Evolutionary conservation across 2,329 filamentous ascomycete species (phyloP).

Genomic region (Acephala macrosclerotiorum): DNA sequence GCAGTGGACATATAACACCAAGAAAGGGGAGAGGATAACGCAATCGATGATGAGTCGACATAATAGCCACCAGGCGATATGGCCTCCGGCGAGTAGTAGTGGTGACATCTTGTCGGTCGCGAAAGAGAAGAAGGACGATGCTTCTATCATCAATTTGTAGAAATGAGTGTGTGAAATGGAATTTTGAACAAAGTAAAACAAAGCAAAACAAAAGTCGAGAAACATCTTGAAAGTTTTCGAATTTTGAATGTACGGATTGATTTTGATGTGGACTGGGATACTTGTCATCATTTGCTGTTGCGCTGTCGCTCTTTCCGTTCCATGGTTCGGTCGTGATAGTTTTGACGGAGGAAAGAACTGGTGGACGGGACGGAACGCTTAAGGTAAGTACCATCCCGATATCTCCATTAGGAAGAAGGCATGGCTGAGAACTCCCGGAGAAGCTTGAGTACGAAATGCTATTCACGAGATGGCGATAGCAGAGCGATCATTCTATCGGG

Average conservation of each 20-base stretch:
- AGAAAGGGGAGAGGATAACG: neutral
- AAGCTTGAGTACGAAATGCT: too few species aligned
- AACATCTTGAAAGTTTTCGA: neutral
- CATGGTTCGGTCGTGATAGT: neutral
- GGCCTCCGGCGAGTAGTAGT: neutral
- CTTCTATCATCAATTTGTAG: too few species aligned
- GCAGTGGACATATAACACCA: neutral
- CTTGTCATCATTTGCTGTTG: neutral
- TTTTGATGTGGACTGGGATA: neutral
- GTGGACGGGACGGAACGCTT: neutral
- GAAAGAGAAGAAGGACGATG: too few species aligned
- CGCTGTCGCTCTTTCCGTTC: neutral
- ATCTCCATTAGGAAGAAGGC: too few species aligned
- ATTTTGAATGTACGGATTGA: neutral
- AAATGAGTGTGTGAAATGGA: neutral
- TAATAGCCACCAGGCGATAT: neutral
- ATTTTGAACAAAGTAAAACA: neutral
- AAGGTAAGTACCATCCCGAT: too few species aligned
- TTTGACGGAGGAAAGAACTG: neutral
- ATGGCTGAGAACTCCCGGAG: too few species aligned
- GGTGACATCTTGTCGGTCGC: neutral
- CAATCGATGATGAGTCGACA: neutral
- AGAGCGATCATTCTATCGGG: too few species aligned
- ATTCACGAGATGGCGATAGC: too few species aligned
- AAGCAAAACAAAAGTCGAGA: neutral